These are phyloP conservation scores for Aspergillaceae sp. DNA, from an alignment of 2,329 filamentous ascomycete genomes.

Conservation along the genomic window DNA sequence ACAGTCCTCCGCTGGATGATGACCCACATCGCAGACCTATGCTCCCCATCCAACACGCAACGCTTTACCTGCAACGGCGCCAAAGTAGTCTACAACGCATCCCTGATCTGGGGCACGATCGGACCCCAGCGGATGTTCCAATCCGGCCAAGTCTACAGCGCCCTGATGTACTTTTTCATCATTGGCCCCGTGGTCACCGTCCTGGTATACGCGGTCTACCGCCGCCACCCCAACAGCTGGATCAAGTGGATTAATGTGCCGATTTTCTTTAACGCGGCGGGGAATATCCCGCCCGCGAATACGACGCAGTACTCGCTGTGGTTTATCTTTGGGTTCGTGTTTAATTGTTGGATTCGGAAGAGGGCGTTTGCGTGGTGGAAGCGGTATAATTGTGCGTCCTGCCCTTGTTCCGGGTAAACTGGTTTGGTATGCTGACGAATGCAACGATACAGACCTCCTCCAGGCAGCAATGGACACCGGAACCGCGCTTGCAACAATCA, in stretches of 20 bases:
- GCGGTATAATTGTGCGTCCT: constrained; percentile 21
- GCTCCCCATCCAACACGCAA: constrained; percentile 20
- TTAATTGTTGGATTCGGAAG: constrained; percentile 24
- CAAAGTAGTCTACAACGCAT: constrained; percentile 27
- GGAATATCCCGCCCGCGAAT: constrained; percentile 26
- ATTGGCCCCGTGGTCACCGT: constrained; percentile 25
- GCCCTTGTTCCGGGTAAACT: background rate
- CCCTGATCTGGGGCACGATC: constrained; percentile 27
- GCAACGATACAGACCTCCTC: constrained; percentile 7
- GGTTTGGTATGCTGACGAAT: background rate
- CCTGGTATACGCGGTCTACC: constrained; percentile 20
- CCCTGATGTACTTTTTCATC: constrained; percentile 24
- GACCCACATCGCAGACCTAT: constrained; percentile 21
- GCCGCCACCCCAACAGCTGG: constrained; percentile 22
- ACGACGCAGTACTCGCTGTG: constrained; percentile 25
- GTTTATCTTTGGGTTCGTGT: constrained; percentile 26
- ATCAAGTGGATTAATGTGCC: constrained; percentile 26
- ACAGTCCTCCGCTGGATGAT: constrained; percentile 26
- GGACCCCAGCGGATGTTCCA: constrained; percentile 27
- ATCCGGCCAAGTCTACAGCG: constrained; percentile 21
- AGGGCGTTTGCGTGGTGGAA: constrained; percentile 27
- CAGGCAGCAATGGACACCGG: constrained; percentile 28
- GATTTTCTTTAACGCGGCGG: constrained; percentile 26
- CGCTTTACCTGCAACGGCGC: constrained; percentile 26
- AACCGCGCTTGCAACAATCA: constrained; percentile 22